Evolutionary conservation across 2,329 filamentous ascomycete genomes (phyloP), one percentile per base, ranked within the genome.

Genomic region (Colletotrichum musae): DNA sequence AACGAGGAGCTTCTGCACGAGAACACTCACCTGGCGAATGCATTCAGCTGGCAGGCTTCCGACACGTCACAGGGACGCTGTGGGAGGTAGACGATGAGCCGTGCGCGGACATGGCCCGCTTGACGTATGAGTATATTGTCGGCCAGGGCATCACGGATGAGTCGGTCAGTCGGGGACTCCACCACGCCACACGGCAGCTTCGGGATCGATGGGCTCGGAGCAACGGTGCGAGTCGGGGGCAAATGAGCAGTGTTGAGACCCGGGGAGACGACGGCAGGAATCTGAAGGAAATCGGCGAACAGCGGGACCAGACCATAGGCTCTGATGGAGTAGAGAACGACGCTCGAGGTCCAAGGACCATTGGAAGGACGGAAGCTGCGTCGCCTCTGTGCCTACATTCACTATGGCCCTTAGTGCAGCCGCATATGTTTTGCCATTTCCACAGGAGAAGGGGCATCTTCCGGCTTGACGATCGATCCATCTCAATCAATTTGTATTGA

Each of bases 51-150:
- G 79, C 78, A 0, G 80, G 81, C 1, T 83, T 83, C 63, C 75
- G 73, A 0, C 79, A 83, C 65, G 81, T 84, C 5, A 72, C 85
- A 53, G 82, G 82, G 0, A 80, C 80, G 0, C 72, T 83, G 0
- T 85, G 81, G 83, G 71, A 77, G 6, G 78, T 82, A 0, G 66
- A 73, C 5, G 81, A 84, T 62, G 50, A 68, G 18, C 12, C 64
- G 2, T 80, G 76, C 57, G 73, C 80, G 0, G 74, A 79, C 2
- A 66, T 79, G 24, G 77, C 80, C 41, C 74, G 1, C 80, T 80
- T 60, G 70, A 43, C 41, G 41, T 43, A 43, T 6, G 41, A 43
- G 9, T 36, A 9, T 75, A 62, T 39, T n/a, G 18, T 59, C 56
- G 2, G 39, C 47, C 16, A 59, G 70, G 15, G 41, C 5, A 43